Evolutionary conservation across 306 rosid genomes (phyloP).

Genomic region (Pyrus betulifolia): DNA sequence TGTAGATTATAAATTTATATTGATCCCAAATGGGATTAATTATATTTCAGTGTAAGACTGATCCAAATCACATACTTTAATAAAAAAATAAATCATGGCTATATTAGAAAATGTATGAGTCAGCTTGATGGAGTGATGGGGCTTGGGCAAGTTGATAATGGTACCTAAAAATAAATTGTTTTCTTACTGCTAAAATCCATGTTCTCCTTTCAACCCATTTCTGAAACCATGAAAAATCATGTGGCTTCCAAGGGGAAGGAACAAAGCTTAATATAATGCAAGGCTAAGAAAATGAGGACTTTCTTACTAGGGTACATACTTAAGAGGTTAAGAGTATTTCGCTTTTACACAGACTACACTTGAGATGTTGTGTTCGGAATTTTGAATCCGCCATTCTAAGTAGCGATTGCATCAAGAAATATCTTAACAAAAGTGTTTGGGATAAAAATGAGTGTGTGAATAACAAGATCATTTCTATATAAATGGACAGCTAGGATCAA

Average conservation of each 20-base stretch:
- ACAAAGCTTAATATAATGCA: neutral
- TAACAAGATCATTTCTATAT: too few species aligned
- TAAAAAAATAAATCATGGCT: conserved; percentile 13
- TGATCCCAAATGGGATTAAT: conserved; percentile 1
- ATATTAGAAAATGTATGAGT: conserved; percentile 7
- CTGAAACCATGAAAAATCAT: neutral
- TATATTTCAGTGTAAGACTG: neutral
- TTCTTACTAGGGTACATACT: neutral
- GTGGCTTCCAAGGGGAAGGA: neutral
- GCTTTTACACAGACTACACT: too few species aligned
- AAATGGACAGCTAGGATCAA: too few species aligned
- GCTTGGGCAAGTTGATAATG: conserved; percentile 3
- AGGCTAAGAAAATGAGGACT: neutral
- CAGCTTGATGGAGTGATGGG: conserved; percentile 4
- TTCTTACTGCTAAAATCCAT: conserved; percentile 2
- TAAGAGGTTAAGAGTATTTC: too few species aligned
- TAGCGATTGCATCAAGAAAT: too few species aligned
- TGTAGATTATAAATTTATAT: neutral
- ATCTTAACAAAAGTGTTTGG: too few species aligned
- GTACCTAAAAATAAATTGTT: neutral
- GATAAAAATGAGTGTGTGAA: too few species aligned
- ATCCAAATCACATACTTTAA: conserved; percentile 15
- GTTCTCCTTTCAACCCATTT: conserved; percentile 3
- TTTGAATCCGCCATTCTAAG: too few species aligned
- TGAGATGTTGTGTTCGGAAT: too few species aligned